Evolutionary conservation across 169 alveolate genomes (phyloP).

Genomic region (Neospora caninum): DNA sequence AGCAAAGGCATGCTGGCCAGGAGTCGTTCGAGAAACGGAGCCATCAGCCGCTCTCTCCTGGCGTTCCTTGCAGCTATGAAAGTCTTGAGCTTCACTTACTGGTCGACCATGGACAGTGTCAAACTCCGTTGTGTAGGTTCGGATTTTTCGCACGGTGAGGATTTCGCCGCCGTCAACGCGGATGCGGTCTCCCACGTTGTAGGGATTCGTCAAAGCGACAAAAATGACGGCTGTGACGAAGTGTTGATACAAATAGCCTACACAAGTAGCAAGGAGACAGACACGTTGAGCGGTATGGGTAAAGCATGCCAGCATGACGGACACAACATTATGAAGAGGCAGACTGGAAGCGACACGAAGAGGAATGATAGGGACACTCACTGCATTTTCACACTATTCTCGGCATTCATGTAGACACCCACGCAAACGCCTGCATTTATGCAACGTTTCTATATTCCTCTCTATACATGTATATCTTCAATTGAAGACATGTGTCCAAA

Average conservation of each 20-base stretch:
- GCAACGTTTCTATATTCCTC: too few species aligned
- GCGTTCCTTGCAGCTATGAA: not conserved
- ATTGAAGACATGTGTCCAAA: too few species aligned
- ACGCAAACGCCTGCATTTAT: not conserved
- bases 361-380: too few species aligned
- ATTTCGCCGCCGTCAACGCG: slow-evolving; percentile 81
- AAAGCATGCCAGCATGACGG: not conserved
- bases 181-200: slow-evolving; percentile 86
- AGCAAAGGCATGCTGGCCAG: too few species aligned
- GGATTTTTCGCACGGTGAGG: slow-evolving; percentile 81
- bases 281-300: not conserved
- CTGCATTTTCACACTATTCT: too few species aligned
- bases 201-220: slow-evolving; percentile 84
- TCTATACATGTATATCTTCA: too few species aligned
- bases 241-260: slow-evolving; percentile 82
- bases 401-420: too few species aligned
- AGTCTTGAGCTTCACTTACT: slow-evolving; percentile 27
- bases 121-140: slow-evolving; percentile 84
- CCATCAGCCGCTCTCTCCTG: too few species aligned
- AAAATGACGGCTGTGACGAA: slow-evolving; percentile 85
- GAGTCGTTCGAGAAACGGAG: too few species aligned
- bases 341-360: too few species aligned
- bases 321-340: not conserved
- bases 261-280: not conserved
- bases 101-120: slow-evolving; percentile 75